Percentiles rank a stretch among this genome's conserved stretches.
Evolutionary conservation across 805 yeast species (phyloP).

Genomic region (Ogataea ramenticola): DNA sequence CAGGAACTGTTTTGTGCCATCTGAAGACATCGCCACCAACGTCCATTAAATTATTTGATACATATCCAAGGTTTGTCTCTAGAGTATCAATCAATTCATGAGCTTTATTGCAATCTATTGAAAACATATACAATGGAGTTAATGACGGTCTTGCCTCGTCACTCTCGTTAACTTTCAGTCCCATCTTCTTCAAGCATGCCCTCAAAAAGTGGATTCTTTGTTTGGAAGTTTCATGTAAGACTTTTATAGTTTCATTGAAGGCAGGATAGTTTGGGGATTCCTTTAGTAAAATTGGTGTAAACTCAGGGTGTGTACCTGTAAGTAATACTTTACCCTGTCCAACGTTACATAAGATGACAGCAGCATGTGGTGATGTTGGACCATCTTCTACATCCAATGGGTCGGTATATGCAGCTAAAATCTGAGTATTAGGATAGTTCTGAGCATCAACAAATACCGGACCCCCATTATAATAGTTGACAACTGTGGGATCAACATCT

Average conservation of each 20-base stretch:
- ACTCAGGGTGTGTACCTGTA: conserved; percentile 90
- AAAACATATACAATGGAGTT: conserved; percentile 57
- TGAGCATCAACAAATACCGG: conserved; percentile 75
- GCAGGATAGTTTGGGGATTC: conserved; percentile 15
- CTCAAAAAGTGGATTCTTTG: conserved; percentile 51
- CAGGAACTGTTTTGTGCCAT: conserved; percentile 32
- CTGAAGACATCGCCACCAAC: conserved; percentile 53
- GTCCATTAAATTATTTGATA: conserved; percentile 32
- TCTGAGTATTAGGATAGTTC: conserved; percentile 50
- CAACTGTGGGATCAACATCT: conserved; percentile 19
- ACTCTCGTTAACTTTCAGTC: conserved; percentile 57
- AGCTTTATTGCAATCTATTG: conserved; percentile 28
- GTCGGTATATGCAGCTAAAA: conserved; percentile 63
- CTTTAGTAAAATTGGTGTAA: conserved; percentile 45
- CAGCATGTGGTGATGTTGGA: conserved; percentile 40
- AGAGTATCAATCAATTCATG: conserved; percentile 25
- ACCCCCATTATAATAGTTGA: conserved; percentile 82
- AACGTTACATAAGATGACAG: conserved; percentile 57
- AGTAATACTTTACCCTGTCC: conserved; percentile 75
- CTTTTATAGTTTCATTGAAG: conserved; percentile 29
- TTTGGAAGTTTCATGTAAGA: conserved; percentile 35
- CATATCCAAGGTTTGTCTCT: conserved; percentile 24
- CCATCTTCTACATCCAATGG: conserved; percentile 40
- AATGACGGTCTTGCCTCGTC: conserved; percentile 56
- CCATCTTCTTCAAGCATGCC: conserved; percentile 50